Evolutionary conservation across 2,329 filamentous ascomycete species (phyloP), one percentile per base, ranked within the genome.

Genomic region (Parastagonospora avenae): DNA sequence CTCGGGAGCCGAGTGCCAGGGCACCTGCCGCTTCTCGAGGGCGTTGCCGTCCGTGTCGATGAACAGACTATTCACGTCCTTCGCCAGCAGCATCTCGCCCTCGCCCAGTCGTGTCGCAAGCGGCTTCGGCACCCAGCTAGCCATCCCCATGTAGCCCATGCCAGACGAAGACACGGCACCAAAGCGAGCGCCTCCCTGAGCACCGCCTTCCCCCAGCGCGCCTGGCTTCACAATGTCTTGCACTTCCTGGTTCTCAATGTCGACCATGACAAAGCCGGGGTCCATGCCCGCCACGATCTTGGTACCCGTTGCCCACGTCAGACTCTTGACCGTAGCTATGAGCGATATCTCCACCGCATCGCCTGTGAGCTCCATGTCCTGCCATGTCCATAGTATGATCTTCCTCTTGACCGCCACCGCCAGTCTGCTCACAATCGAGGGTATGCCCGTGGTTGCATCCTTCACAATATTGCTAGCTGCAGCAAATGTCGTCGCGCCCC

Each of bases 141-240:
- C 92, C 70, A 97, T 87, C 1, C 93, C 93, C 84, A 97, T 96
- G 69, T 97, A 97, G 38, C 92, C 92, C 91, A 97, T 97, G 41
- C 91, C 90, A 7, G 88, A 89, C 47, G 87, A 89, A 52, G 88
- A 89, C 55, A 93, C 87, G 2, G 91, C 89, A 5, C 91, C 91
- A 60, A 97, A 93, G 32, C 92, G 84, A 48, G 86, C 87, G 2
- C 83, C 85, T 59, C 90, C 87, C 65, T 84, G 80, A 5, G 82
- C 81, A 19, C 85, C 80, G 7, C 82, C 80, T 19, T 87, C 87
- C 9, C 86, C 87, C 48, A 89, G 84, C 36, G 85, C 84, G 31
- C 90, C 88, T 0, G 90, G 87, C 10, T 89, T 91, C 48, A 89
- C 84, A 53, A 99, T 88, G 48, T 96, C 91, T 54, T 86, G 86